Percentiles rank a stretch among this genome's conserved stretches.
Conservation (phyloP, 225 moss, liverwort and hornwort genomes). For the Straminergon stramineum region DNA sequence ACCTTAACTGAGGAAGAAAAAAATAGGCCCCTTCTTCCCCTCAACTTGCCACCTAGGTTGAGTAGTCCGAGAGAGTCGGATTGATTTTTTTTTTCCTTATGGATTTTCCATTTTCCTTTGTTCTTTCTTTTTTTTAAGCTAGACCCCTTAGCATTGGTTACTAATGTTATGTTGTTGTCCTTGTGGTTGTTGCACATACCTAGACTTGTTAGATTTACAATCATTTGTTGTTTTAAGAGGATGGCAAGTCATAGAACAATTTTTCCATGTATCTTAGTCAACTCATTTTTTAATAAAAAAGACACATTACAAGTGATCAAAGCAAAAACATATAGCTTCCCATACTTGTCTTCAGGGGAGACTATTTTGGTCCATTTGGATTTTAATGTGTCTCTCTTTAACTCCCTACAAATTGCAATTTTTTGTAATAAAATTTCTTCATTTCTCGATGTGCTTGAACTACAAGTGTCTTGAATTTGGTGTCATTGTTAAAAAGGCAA, state of each 20-base stretch:
- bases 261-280: background rate
- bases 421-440: background rate
- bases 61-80: too few species aligned
- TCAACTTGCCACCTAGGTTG: too few species aligned
- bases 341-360: background rate
- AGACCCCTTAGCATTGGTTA: too few species aligned
- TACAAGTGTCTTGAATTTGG: background rate
- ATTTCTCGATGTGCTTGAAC: background rate
- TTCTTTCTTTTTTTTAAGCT: too few species aligned
- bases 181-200: background rate
- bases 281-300: background rate
- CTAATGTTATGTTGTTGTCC: too few species aligned
- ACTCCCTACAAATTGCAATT: background rate
- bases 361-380: background rate
- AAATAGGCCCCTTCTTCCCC: too few species aligned
- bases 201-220: background rate
- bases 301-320: background rate
- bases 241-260: accelerated
- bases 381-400: background rate
- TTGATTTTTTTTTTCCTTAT: too few species aligned
- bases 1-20: too few species aligned
- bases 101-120: too few species aligned
- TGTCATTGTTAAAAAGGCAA: background rate
- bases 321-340: background rate
- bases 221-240: background rate